Base-by-base conservation (phyloP, 2,329 filamentous ascomycete species). In the Arthroderma sp. region DNA sequence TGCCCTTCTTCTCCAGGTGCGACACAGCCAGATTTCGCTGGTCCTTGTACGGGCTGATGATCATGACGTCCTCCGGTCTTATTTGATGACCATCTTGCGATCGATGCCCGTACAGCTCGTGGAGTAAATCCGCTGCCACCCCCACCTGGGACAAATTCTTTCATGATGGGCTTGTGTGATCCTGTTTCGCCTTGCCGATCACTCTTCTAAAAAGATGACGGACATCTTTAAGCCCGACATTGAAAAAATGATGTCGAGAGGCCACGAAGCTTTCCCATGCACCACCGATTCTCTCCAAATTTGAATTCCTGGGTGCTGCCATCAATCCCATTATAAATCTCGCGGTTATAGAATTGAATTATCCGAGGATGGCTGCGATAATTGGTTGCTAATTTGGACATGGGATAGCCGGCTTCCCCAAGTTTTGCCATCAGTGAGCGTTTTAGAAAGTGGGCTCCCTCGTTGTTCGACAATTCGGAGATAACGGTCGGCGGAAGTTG, bases 401-500 rank as follows among this genome's bases (percentile, higher is more conserved):
- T 7, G 8, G 38, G 38, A 29, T 40, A 40, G 11, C 38, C 38
- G 28, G 15, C 28, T 28, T 40, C 28, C 8, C 11, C 6, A 27
- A 40, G 27, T 29, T 22, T 40, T 40, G 29, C 7, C 38, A 40
- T 40, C 15, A 50, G 44, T 4, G 42, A 46, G 22, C 45, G 36
- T 29, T 45, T 38, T 6, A 42, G 45, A 32, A 33, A 51, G 9
- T 45, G 39, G 5, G 32, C 33, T 29, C 42, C 42, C 36, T 51
- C 42, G 22, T 50, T 50, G 33, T 40, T 28, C n/a, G 30, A 27
- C 28, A n/a, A n/a, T n/a, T 33, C 36, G n/a, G 43, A 44, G 36
- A 48, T 36, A 8, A 51, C 45, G 4, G 47, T 53, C 27, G 43
- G 45, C 4, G 47, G 43, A 4, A 53, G 34, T 34, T 51, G 47